A percentile compares a stretch with the other conserved stretches of the same genome.
Conservation (phyloP, 148 eudicot genomes). For the Silene latifolia region DNA sequence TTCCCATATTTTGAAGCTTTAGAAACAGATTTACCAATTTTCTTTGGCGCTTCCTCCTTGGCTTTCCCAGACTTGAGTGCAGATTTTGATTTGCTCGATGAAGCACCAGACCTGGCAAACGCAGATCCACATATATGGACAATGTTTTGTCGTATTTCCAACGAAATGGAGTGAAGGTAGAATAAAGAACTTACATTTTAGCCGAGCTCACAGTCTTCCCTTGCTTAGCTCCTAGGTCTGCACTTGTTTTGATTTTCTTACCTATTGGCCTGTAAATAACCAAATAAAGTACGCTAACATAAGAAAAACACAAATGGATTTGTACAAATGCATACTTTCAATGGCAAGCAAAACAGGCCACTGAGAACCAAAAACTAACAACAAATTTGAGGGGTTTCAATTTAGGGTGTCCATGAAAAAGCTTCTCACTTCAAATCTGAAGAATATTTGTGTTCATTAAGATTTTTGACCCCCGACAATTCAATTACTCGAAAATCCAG, state of each 20-base stretch:
- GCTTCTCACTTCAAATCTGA: too few species aligned
- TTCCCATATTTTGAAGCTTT: slow-evolving; percentile 25
- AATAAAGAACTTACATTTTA: slow-evolving; percentile 40
- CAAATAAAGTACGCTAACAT: too few species aligned
- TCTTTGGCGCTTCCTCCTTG: slow-evolving; percentile 37
- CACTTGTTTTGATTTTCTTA: slow-evolving; percentile 45
- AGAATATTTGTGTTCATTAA: too few species aligned
- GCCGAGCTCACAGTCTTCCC: slow-evolving; percentile 37
- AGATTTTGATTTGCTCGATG: slow-evolving; percentile 50
- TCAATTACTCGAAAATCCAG: too few species aligned
- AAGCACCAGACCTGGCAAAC: slow-evolving; percentile 26
- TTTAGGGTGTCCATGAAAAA: too few species aligned
- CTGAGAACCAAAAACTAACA: too few species aligned
- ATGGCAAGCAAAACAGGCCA: too few species aligned
- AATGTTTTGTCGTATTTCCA: neutral
- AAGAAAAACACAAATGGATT: too few species aligned
- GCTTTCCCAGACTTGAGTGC: slow-evolving; percentile 28
- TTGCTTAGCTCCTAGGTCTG: slow-evolving; percentile 32
- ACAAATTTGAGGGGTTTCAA: too few species aligned
- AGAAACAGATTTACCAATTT: slow-evolving; percentile 29
- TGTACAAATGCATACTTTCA: too few species aligned
- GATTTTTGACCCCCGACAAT: too few species aligned
- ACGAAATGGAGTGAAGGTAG: neutral
- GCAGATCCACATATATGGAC: neutral
- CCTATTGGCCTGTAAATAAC: slow-evolving; percentile 38